Conservation (phyloP, 495 filamentous ascomycete genomes). For the Tuber umbilicatum region DNA sequence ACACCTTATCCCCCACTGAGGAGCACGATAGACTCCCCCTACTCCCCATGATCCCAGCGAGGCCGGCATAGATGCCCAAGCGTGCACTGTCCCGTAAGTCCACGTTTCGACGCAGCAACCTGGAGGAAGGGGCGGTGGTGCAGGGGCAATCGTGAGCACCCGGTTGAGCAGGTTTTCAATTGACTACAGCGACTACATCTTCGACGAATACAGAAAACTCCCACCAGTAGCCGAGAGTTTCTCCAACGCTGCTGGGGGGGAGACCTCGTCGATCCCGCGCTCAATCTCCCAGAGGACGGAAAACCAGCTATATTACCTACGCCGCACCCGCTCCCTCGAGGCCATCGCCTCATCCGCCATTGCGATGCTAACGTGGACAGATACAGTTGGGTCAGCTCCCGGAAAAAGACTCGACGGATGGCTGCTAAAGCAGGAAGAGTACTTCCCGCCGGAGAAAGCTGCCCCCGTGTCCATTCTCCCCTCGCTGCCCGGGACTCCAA, state of each 20-base stretch:
- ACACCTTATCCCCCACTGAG: slow-evolving; percentile 40
- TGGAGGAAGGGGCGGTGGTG: neutral
- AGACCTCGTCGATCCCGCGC: slow-evolving; percentile 11
- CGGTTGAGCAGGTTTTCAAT: slow-evolving; percentile 9
- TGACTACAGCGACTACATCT: slow-evolving; percentile 24
- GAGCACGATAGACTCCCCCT: slow-evolving; percentile 7
- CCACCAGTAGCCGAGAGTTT: slow-evolving; percentile 14
- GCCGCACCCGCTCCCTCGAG: slow-evolving; percentile 20
- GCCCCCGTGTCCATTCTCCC: slow-evolving; percentile 7
- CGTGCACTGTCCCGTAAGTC: slow-evolving; percentile 8
- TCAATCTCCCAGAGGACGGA: slow-evolving; percentile 14
- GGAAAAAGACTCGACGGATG: slow-evolving; percentile 9
- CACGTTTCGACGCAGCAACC: slow-evolving; percentile 17
- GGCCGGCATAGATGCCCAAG: slow-evolving; percentile 13
- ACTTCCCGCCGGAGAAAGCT: slow-evolving; percentile 9
- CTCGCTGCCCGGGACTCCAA: slow-evolving; percentile 1
- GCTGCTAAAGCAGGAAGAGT: slow-evolving; percentile 14
- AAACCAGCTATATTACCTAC: slow-evolving; percentile 4
- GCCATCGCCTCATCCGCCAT: slow-evolving; percentile 13
- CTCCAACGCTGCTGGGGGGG: neutral
- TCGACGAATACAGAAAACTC: slow-evolving; percentile 13
- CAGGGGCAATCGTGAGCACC: neutral
- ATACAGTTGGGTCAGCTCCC: slow-evolving; percentile 13
- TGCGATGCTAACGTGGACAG: slow-evolving; percentile 9
- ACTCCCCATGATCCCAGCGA: slow-evolving; percentile 9